These are phyloP conservation scores for Monosporascus ibericus DNA, from an alignment of 2,329 filamentous ascomycete genomes.

Conservation along the genomic window DNA sequence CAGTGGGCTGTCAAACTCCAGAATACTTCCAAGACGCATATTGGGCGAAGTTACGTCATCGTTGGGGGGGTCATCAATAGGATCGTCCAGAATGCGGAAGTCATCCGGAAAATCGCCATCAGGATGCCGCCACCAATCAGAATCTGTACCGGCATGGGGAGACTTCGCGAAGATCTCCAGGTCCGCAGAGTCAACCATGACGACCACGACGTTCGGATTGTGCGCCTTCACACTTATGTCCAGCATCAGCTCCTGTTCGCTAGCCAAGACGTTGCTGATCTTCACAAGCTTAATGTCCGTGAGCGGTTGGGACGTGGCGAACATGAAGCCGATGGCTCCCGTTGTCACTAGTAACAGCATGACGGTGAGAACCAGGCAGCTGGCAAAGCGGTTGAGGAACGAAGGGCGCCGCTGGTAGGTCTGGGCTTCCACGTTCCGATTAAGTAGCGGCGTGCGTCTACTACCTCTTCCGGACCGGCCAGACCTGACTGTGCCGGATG, in stretches of 20 bases:
- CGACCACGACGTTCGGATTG: constrained; percentile 88
- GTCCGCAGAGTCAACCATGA: constrained; percentile 80
- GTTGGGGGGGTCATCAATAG: constrained; percentile 48
- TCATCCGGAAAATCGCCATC: constrained; percentile 16
- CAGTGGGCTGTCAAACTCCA: constrained; percentile 79
- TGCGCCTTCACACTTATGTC: constrained; percentile 82
- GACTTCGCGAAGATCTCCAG: constrained; percentile 94
- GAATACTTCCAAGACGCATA: constrained; percentile 86
- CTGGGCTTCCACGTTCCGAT: constrained; percentile 66
- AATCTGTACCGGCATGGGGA: constrained; percentile 70
- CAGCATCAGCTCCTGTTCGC: constrained; percentile 91
- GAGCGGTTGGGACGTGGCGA: constrained; percentile 85
- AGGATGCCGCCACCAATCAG: constrained; percentile 51
- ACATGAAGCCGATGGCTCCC: constrained; percentile 82
- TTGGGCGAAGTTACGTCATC: constrained; percentile 68
- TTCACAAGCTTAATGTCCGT: constrained; percentile 70
- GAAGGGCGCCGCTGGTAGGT: constrained; percentile 57
- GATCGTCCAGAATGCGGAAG: constrained; percentile 28
- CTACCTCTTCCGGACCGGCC: constrained; percentile 52
- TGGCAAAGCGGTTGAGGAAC: constrained; percentile 69
- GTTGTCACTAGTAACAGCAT: constrained; percentile 76
- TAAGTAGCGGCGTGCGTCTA: constrained; percentile 48
- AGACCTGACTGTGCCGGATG: constrained; percentile 49
- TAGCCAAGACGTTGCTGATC: constrained; percentile 86
- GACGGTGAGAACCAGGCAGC: constrained; percentile 77